Evolutionary conservation across 495 filamentous ascomycete species (phyloP), one percentile per base, ranked within the genome.

Genomic region (Tricharina praecox): DNA sequence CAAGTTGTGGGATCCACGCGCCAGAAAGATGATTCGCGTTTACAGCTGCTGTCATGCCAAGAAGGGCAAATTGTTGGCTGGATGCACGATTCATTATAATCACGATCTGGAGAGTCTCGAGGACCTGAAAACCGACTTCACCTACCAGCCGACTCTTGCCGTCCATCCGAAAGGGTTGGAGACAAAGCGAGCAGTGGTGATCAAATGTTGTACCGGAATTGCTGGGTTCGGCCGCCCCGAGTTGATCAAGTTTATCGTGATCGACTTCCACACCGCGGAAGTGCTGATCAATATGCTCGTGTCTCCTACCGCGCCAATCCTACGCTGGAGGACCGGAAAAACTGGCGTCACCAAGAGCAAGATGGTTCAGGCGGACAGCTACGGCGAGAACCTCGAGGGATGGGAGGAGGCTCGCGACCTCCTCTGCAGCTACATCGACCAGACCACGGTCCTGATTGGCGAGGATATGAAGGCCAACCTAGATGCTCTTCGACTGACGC

Each of bases 381-480:
- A 21, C 5, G 36, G 36, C 8, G 19, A 39, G 36, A 5, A 8
- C 13, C 5, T 39, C 13, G 36, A 39, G 5, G 36, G 36, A 15
- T 39, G 36, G 36, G 8, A 16, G 11, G 71, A 64, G 28, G 90
- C 88, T 3, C 79, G 90, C 9, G 61, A 69, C 1, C 67, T 94
- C 0, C 70, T 96, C 8, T 80, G 87, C 63, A 64, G 68, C 0
- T 65, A 79, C 40, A 67, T 96, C 25, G 67, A 75, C 15, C 79
- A 82, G 0, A 62, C 69, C 0, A 95, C 86, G 0, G 84, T 84
- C 0, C 64, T 97, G 4, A 79, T 96, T 30, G 90, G 90, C 19
- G 90, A 97, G 62, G 88, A 82, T 3, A 75, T 96, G 5, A 87
- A 96, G 55, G 96, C 96, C 59, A 90, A 97, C 58, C 70, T 97